Evolutionary conservation across 257 asterid species (phyloP).

Genomic region (Solanum verrucosum): DNA sequence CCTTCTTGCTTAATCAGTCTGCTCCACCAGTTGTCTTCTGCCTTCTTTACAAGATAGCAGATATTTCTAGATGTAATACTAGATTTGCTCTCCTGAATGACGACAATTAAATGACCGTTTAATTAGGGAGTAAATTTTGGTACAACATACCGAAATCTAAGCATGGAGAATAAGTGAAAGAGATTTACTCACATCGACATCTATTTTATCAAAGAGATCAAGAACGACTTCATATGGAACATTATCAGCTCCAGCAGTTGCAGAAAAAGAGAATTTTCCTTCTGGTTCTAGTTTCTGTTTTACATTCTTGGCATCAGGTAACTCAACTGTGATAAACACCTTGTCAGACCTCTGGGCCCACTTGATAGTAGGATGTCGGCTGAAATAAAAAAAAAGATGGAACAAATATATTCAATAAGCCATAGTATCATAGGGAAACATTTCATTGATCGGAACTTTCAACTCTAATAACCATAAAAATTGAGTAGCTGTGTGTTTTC

Average conservation of each 20-base stretch:
- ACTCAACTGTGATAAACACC: slow-evolving; percentile 47
- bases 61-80: slow-evolving; percentile 38
- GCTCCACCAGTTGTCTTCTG: slow-evolving; percentile 75
- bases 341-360: slow-evolving; percentile 73
- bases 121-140: background rate
- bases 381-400: background rate
- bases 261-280: slow-evolving; percentile 54
- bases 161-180: no score
- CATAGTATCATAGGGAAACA: background rate
- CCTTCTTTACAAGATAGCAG: slow-evolving; percentile 54
- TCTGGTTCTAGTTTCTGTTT: slow-evolving; percentile 56
- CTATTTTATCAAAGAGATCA: slow-evolving; percentile 53
- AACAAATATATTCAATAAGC: background rate
- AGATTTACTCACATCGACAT: slow-evolving; percentile 40
- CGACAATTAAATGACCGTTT: background rate
- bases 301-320: slow-evolving; percentile 62
- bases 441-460: background rate
- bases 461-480: background rate
- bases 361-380: slow-evolving; percentile 56
- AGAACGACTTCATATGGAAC: slow-evolving; percentile 41
- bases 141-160: background rate
- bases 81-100: slow-evolving; percentile 55
- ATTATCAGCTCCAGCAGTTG: slow-evolving; percentile 40
- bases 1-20: slow-evolving; percentile 56
- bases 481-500: background rate